Base-by-base conservation (phyloP, 306 rosid genomes). In the Ormosia semicastrata region DNA sequence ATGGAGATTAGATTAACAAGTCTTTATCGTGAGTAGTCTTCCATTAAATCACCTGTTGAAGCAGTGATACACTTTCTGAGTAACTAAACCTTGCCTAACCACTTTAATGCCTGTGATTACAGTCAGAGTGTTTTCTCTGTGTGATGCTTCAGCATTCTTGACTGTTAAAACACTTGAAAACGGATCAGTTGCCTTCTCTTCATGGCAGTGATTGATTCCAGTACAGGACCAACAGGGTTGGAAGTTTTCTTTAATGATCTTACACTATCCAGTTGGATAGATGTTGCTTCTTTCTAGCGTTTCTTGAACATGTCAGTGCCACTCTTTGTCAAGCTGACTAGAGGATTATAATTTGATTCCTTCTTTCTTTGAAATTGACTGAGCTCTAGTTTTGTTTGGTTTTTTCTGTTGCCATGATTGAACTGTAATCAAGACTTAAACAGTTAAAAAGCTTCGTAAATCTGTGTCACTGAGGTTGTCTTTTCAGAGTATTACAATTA, bases 251-350 rank as follows among this genome's bases (percentile, higher is more conserved):
- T 36, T 6, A 59, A 24, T 67, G 71, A 9, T 39, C 66, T 59
- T 71, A 56, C 60, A 57, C 64, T 54, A 8, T 82, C 39, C 29
- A 46, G 56, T 68, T 68, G 76, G 49, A 12, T 65, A 36, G 33
- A 6, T 62, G 43, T 30, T 72, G 77, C n/a, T 14, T 44, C 8
- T 47, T 36, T 80, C 15, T 58, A 13, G 72, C 54, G 4, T 71
- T 62, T 40, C 30, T 43, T 18, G 60, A 57, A 34, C 71, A 58
- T 9, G 59, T 6, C 15, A 49, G 63, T 56, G 64, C 71, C 49
- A 33, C 52, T 82, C 58, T 58, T 79, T 7, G 7, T 56, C 64
- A 53, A 7, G 74, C 67, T 53, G n/a, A 76, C 33, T 49, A 49
- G 34, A 49, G 40, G 32, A 79, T 47, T 57, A 30, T 57, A 24